A percentile compares a stretch with the other conserved stretches of the same genome.
Conservation (phyloP, 176 grass and related monocot genomes). For the Musa beccarii region DNA sequence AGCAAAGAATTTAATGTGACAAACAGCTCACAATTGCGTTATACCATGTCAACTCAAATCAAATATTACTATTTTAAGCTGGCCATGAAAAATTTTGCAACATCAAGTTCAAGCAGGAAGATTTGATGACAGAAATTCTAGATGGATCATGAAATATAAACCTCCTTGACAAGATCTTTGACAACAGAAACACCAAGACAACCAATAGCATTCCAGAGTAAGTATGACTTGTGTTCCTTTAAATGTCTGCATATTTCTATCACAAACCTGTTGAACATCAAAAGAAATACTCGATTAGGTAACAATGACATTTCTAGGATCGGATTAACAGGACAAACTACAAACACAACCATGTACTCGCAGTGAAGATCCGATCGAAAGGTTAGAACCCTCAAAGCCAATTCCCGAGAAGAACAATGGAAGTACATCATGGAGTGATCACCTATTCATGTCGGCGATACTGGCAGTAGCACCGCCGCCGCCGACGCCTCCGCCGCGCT, state of each 20-base stretch:
- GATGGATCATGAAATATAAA: slow-evolving; percentile 9
- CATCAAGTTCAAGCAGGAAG: not conserved
- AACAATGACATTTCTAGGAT: not conserved
- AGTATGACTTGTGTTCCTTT: slow-evolving; percentile 82
- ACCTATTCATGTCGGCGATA: slow-evolving; percentile 66
- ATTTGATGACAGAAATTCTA: not conserved
- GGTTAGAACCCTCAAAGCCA: not conserved
- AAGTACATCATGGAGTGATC: slow-evolving; percentile 2
- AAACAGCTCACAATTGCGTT: too few species aligned
- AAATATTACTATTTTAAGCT: too few species aligned
- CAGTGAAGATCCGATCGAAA: not conserved
- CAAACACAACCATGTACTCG: too few species aligned
- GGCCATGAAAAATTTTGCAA: not conserved
- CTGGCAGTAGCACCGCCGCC: slow-evolving; percentile 29
- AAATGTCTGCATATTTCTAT: slow-evolving; percentile 66
- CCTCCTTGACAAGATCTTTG: slow-evolving; percentile 84
- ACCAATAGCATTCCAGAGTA: slow-evolving; percentile 83
- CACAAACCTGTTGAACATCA: slow-evolving; percentile 56
- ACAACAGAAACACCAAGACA: slow-evolving; percentile 79
- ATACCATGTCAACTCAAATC: too few species aligned
- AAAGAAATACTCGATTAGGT: not conserved
- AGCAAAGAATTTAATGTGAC: too few species aligned
- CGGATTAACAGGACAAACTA: not conserved
- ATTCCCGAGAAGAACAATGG: not conserved
- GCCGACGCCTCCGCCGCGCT: slow-evolving; percentile 1